Evolutionary conservation across 2,329 filamentous ascomycete species (phyloP), one percentile per base, ranked within the genome.

Genomic region (Sarocladiaceae sp.): DNA sequence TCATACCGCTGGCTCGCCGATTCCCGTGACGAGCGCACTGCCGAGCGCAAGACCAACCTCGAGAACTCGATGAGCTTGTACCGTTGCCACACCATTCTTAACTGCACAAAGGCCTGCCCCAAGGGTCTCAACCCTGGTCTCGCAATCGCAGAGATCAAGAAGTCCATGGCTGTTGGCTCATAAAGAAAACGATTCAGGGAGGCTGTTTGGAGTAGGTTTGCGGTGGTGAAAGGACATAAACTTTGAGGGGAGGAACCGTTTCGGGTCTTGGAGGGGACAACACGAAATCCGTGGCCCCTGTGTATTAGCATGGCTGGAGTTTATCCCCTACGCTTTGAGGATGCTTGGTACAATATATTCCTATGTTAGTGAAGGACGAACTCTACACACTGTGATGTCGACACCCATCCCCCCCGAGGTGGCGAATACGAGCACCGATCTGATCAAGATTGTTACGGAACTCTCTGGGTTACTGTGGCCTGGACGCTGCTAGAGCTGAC

Each of bases 1-100:
- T 96, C 91, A 8, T 99, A 97, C 84, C 86, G 93, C 68, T 99
- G 94, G 94, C 80, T 99, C 60, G 88, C 86, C 66, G 94, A 99
- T 71, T 95, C 90, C 39, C 87, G 94, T 73, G 94, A 99, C 70
- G 88, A 97, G 83, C 85, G 83, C 72, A 95, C 80, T 64, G 85
- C 81, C 54, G 85, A 96, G 81, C 87, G 94, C 70, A 94, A 94
- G 82, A 84, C 86, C 59, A 88, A 88, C 54, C 81, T 99, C 62
- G 93, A 99, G 75, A 99, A 99, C 83, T 94, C 88, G 69, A 99
- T 99, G 94, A 95, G 88, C 74, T 71, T 99, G 72, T 99, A 99
- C 82, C 84, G 94, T 66, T 99, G 94, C 82, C 94, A 99, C 80
- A 99, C 94, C 58, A 99, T 99, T 69, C 84, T 99, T 63, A 99